phyloP scores from a whole-genome alignment of 2,329 filamentous ascomycete species.

The Claviceps sp. region DNA sequence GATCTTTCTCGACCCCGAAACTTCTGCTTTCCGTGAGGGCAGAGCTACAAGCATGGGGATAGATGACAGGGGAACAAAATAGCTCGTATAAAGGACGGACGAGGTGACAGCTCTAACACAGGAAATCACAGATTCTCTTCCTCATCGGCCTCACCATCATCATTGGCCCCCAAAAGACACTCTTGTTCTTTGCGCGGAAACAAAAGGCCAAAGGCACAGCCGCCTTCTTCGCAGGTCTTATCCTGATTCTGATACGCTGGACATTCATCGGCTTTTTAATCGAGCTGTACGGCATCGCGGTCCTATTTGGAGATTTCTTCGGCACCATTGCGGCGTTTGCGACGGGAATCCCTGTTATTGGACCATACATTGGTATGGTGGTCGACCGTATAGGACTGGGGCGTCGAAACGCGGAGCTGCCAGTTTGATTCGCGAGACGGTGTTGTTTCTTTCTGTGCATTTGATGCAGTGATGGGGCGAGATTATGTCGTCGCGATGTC shows the following conservation, averaged over 20 bases:
- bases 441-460: too few species aligned
- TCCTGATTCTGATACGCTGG: slow-evolving; percentile 81
- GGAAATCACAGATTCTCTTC: slow-evolving; percentile 70
- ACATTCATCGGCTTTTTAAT: slow-evolving; percentile 80
- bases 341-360: slow-evolving; percentile 69
- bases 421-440: slow-evolving; percentile 39
- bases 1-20: background rate
- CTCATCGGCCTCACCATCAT: slow-evolving; percentile 92
- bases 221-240: slow-evolving; percentile 72
- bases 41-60: background rate
- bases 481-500: background rate
- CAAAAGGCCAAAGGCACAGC: slow-evolving; percentile 87
- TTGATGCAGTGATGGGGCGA: background rate
- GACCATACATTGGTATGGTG: slow-evolving; percentile 66
- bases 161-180: slow-evolving; percentile 82
- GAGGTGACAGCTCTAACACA: slow-evolving; percentile 5
- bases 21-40: background rate
- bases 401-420: slow-evolving; percentile 62
- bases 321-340: slow-evolving; percentile 84
- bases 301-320: slow-evolving; percentile 92
- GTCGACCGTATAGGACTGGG: slow-evolving; percentile 60
- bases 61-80: slow-evolving; percentile 1
- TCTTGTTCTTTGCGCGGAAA: slow-evolving; percentile 84
- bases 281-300: slow-evolving; percentile 83
- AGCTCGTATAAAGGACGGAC: background rate